phyloP scores from a whole-genome alignment of 2,329 filamentous ascomycete species.

The Coccinonectria pachysandricola region DNA sequence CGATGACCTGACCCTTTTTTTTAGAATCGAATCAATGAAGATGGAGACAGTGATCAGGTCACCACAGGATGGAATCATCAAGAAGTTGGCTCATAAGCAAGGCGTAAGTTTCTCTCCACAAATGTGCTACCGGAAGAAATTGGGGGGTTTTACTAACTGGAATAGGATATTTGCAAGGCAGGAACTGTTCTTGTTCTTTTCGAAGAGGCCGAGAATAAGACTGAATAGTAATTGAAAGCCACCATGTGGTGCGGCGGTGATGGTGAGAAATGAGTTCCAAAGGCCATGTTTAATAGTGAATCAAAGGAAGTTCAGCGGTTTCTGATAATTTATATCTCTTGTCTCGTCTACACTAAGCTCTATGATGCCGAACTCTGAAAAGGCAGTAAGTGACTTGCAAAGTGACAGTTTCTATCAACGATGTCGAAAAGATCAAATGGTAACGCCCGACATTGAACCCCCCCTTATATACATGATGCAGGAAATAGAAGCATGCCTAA shows the following conservation, averaged over 20 bases:
- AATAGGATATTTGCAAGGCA: conserved; percentile 66
- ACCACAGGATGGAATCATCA: conserved; percentile 60
- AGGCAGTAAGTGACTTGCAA: no score
- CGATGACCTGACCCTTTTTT: conserved; percentile 13
- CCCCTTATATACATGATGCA: no score
- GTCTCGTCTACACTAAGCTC: no score
- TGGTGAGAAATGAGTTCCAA: conserved; percentile 7
- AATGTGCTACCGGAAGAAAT: neutral
- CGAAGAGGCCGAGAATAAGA: conserved; percentile 37
- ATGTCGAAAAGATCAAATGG: no score
- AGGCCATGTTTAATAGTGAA: conserved; percentile 7
- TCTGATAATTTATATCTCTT: no score
- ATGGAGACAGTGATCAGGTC: conserved; percentile 80
- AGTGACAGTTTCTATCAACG: no score
- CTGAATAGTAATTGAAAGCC: conserved; percentile 12
- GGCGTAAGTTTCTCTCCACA: conserved; percentile 46
- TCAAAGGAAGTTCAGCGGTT: no score
- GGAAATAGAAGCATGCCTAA: no score
- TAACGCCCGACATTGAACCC: no score
- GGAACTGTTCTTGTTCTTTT: conserved; percentile 67
- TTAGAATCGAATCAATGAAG: conserved; percentile 76
- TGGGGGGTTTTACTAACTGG: no score
- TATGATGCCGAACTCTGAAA: no score
- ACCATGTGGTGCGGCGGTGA: conserved; percentile 8
- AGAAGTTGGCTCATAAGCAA: conserved; percentile 63